Evolutionary conservation across 2,329 filamentous ascomycete genomes (phyloP).

Genomic region (Diaporthe citriasiana): DNA sequence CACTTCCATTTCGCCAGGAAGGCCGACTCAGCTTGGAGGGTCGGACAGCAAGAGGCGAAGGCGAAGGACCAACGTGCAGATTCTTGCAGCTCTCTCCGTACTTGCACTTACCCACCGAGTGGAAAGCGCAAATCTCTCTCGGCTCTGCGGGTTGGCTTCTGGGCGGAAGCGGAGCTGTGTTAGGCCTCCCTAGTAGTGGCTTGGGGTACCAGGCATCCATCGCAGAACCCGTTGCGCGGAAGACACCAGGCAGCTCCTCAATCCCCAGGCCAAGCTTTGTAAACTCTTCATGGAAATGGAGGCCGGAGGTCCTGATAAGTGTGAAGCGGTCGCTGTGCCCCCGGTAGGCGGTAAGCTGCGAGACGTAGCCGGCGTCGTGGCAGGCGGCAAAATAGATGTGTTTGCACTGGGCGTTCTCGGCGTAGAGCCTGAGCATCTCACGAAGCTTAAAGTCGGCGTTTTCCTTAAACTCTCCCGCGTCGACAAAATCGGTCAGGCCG

Average conservation of each 20-base stretch:
- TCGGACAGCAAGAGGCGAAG: conserved; percentile 20
- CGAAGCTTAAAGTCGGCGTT: conserved; percentile 73
- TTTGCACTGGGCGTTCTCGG: conserved; percentile 71
- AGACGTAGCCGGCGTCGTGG: conserved; percentile 71
- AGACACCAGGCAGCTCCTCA: conserved; percentile 66
- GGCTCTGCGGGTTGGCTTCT: conserved; percentile 38
- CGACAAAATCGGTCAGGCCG: conserved; percentile 72
- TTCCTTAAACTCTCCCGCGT: conserved; percentile 72
- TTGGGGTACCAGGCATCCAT: conserved; percentile 39
- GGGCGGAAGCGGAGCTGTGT: neutral
- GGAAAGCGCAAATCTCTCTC: conserved; percentile 47
- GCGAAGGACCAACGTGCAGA: conserved; percentile 43
- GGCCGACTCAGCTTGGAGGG: conserved; percentile 27
- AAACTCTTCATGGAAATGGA: conserved; percentile 67
- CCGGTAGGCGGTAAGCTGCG: conserved; percentile 66
- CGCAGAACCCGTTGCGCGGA: conserved; percentile 52
- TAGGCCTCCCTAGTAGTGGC: conserved; percentile 11
- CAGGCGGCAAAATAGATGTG: conserved; percentile 76
- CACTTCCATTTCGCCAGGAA: conserved; percentile 31
- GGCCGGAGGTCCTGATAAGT: conserved; percentile 62
- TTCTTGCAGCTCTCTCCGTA: conserved; percentile 50
- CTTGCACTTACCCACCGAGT: conserved; percentile 49
- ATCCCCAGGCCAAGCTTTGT: conserved; percentile 63
- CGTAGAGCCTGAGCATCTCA: conserved; percentile 63
- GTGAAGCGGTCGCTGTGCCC: conserved; percentile 66